Evolutionary conservation across 257 asterid genomes (phyloP).

Genomic region (Sherardia arvensis): DNA sequence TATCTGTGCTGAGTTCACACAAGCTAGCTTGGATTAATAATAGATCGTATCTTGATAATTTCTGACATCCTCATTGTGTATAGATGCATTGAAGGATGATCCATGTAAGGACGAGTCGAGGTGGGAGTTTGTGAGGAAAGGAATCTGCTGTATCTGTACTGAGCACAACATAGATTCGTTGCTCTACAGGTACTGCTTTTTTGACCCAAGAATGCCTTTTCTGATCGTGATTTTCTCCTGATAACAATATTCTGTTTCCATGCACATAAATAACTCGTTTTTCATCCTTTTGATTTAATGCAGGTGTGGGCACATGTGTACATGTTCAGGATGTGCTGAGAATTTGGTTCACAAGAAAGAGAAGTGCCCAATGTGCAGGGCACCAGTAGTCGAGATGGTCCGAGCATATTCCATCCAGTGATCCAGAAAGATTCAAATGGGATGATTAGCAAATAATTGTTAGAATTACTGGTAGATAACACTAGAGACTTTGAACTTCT

Average conservation of each 20-base stretch:
- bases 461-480: slow-evolving; percentile 3
- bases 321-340: slow-evolving; percentile 76
- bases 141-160: slow-evolving; percentile 71
- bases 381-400: slow-evolving; percentile 71
- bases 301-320: slow-evolving; percentile 98
- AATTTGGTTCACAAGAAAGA: slow-evolving; percentile 37
- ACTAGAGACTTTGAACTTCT: slow-evolving; percentile 1
- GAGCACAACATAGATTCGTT: slow-evolving; percentile 56
- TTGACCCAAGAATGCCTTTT: neutral
- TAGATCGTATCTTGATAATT: neutral
- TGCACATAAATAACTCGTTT: neutral
- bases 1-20: neutral
- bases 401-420: slow-evolving; percentile 59
- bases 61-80: slow-evolving; percentile 7
- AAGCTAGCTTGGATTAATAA: neutral
- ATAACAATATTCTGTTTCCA: neutral
- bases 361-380: slow-evolving; percentile 83
- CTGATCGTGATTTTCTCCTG: neutral
- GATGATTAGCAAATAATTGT: neutral
- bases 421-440: slow-evolving; percentile 2
- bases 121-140: slow-evolving; percentile 69
- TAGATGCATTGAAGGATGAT: slow-evolving; percentile 29
- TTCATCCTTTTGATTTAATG: neutral
- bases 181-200: slow-evolving; percentile 58
- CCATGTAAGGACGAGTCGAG: slow-evolving; percentile 32